Percentiles rank a stretch among this genome's conserved stretches.
These are phyloP conservation scores for Aspergillus chevalieri DNA, from an alignment of 2,329 filamentous ascomycete species.

Conservation along the genomic window DNA sequence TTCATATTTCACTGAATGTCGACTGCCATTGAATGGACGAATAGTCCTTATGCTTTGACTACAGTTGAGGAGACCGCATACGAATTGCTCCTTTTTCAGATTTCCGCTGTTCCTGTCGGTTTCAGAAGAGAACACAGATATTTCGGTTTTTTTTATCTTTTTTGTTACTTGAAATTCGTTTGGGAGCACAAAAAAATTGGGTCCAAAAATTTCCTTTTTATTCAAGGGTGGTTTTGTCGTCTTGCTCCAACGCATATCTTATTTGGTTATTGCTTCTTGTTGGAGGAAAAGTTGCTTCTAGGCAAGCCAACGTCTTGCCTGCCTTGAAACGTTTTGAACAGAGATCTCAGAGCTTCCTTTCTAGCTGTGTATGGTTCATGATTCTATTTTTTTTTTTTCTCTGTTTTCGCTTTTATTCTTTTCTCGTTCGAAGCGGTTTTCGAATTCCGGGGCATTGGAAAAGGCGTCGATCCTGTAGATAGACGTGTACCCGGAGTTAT, in stretches of 20 bases:
- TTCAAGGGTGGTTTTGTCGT: not conserved
- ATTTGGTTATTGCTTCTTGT: conserved; percentile 3
- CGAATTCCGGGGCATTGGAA: not conserved
- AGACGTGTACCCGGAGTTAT: conserved; percentile 5
- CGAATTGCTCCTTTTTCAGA: not conserved
- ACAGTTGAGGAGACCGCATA: not conserved
- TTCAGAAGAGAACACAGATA: not conserved
- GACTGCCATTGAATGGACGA: conserved; percentile 8
- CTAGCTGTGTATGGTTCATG: not conserved
- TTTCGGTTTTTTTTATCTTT: not conserved
- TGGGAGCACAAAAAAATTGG: not conserved
- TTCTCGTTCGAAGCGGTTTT: not conserved
- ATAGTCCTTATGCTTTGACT: conserved; percentile 5
- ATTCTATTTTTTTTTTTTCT: not conserved
- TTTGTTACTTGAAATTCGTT: not conserved
- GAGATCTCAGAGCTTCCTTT: no score
- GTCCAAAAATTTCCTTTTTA: not conserved
- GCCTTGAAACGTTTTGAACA: not conserved
- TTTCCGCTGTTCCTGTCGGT: not conserved
- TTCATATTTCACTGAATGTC: conserved; percentile 6
- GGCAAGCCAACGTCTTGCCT: not conserved
- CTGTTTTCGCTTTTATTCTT: conserved; percentile 8
- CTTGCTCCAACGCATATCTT: conserved; percentile 6
- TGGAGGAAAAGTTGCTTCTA: not conserved
- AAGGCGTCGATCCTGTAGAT: conserved; percentile 13